phyloP scores from a whole-genome alignment of 148 eudicot genomes.

The Polygonum maritimum region DNA sequence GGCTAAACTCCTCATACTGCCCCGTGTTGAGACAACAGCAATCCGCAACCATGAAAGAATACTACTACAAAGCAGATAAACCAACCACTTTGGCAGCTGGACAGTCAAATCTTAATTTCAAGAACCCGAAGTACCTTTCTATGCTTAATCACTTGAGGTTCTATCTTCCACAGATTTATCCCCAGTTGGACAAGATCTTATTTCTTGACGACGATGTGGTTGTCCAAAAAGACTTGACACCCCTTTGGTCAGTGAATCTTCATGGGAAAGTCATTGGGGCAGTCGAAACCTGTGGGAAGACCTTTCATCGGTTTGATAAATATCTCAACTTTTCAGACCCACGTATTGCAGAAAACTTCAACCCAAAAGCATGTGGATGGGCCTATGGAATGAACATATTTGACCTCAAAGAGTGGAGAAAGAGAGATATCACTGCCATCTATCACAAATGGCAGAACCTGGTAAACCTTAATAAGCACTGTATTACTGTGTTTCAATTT shows the following conservation, averaged over 20 bases:
- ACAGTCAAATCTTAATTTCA: constrained; percentile 68
- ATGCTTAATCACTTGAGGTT: constrained; percentile 85
- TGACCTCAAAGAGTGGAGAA: constrained; percentile 80
- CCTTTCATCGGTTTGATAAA: constrained; percentile 80
- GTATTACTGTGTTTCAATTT: background rate
- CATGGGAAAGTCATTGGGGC: constrained; percentile 86
- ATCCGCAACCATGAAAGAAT: constrained; percentile 78
- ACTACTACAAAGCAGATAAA: constrained; percentile 76
- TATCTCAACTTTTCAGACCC: constrained; percentile 84
- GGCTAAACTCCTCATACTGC: constrained; percentile 83
- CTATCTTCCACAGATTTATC: constrained; percentile 81
- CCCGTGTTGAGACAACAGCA: constrained; percentile 79
- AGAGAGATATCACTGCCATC: constrained; percentile 65
- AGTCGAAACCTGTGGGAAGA: constrained; percentile 81
- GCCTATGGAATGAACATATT: constrained; percentile 90
- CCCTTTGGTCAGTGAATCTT: constrained; percentile 66
- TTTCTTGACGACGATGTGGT: constrained; percentile 89
- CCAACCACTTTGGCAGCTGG: constrained; percentile 46
- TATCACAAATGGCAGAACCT: constrained; percentile 88
- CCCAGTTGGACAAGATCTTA: constrained; percentile 68
- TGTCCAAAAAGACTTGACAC: constrained; percentile 72
- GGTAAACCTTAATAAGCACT: constrained; percentile 27
- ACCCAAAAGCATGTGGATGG: constrained; percentile 91
- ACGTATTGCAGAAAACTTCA: constrained; percentile 58
- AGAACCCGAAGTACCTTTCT: constrained; percentile 83